Evolutionary conservation across 179 eudicot species (phyloP).

Genomic region (Kewa caespitosa): DNA sequence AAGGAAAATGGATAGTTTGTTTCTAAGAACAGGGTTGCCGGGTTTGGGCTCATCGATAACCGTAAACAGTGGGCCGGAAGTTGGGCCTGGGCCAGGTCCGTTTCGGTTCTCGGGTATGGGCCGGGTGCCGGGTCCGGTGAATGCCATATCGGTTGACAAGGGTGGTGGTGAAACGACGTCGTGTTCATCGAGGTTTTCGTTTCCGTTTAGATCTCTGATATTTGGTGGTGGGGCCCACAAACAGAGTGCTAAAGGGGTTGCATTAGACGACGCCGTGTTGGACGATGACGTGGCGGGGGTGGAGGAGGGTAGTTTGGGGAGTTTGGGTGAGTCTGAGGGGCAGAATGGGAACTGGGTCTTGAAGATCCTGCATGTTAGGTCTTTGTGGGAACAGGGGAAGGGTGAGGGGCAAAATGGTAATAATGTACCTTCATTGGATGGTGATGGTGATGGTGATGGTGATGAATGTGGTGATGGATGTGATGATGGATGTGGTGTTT

Average conservation of each 20-base stretch:
- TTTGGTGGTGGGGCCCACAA: conserved; percentile 37
- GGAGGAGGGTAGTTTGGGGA: conserved; percentile 10
- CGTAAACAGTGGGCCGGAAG: conserved; percentile 24
- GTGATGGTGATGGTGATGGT: conserved; percentile 24
- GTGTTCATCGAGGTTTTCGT: conserved; percentile 47
- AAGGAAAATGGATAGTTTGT: conserved; percentile 52
- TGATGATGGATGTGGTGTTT: conserved; percentile 23
- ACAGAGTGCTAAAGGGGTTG: conserved; percentile 36
- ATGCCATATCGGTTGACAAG: conserved; percentile 29
- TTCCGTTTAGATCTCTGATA: conserved; percentile 63
- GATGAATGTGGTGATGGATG: conserved; percentile 37
- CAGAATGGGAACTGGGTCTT: conserved; percentile 76
- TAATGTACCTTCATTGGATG: conserved; percentile 19
- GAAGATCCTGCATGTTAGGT: conserved; percentile 63
- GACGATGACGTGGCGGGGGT: conserved; percentile 27
- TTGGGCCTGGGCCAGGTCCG: conserved; percentile 28
- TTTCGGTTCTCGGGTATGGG: conserved; percentile 27
- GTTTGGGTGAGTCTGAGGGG: conserved; percentile 20
- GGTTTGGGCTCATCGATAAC: conserved; percentile 38
- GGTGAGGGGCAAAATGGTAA: conserved; percentile 29
- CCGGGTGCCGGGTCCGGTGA: conserved; percentile 28
- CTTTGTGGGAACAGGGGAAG: conserved; percentile 41
- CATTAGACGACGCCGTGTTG: conserved; percentile 68
- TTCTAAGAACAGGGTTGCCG: conserved; percentile 51
- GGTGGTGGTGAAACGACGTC: conserved; percentile 21